Conservation (phyloP, 129 eudicot species). For the Flaveria brownii region DNA sequence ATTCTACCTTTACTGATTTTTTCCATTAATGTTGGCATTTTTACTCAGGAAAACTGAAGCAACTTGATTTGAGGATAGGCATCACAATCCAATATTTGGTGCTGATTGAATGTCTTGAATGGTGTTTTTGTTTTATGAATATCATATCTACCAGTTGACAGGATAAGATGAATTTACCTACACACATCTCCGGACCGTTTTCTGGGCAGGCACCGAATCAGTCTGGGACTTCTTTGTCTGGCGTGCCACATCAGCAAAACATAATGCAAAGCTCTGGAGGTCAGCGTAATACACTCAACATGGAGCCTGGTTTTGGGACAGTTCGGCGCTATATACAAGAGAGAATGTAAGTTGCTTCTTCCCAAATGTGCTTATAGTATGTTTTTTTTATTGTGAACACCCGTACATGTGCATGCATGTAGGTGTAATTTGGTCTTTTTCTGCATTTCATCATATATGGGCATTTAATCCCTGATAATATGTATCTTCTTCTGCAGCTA, state of each 20-base stretch:
- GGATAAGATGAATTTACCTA: conserved; percentile 66
- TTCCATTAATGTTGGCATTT: conserved; percentile 12
- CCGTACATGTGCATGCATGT: not conserved
- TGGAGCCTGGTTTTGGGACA: conserved; percentile 49
- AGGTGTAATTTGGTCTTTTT: conserved; percentile 1
- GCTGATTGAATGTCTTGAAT: conserved; percentile 9
- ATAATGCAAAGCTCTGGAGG: conserved; percentile 60
- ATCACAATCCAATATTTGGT: conserved; percentile 18
- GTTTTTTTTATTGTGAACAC: not conserved
- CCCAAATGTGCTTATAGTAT: conserved; percentile 9
- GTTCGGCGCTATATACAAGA: conserved; percentile 47
- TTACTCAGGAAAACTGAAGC: conserved; percentile 30
- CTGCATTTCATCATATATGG: not conserved
- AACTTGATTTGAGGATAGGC: conserved; percentile 8
- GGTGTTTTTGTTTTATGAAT: conserved; percentile 24
- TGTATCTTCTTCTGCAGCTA: conserved; percentile 48
- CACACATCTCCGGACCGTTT: conserved; percentile 62
- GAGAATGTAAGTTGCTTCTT: conserved; percentile 54
- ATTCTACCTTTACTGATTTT: conserved; percentile 16
- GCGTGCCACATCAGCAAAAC: conserved; percentile 54
- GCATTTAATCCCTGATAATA: not conserved
- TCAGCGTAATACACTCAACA: conserved; percentile 40
- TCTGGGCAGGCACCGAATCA: conserved; percentile 66
- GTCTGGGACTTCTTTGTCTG: conserved; percentile 49
- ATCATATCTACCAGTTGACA: conserved; percentile 27